Evolutionary conservation across 202 grass and related monocot genomes (phyloP).

Genomic region (Setaria viridis): DNA sequence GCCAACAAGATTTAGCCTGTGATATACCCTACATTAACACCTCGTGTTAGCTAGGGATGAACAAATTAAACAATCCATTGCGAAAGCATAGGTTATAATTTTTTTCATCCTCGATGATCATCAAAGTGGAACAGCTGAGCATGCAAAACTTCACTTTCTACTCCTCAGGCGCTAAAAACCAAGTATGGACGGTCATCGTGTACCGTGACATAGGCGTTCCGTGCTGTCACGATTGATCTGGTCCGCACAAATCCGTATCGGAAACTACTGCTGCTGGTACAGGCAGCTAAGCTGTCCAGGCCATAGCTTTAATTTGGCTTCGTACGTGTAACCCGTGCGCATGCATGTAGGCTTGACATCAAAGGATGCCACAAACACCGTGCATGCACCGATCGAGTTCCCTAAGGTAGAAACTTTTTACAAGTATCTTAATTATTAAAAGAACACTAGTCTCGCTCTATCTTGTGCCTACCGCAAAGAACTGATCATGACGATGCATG

Average conservation of each 20-base stretch:
- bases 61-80: background rate
- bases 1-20: slow-evolving; percentile 35
- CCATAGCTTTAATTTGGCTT: background rate
- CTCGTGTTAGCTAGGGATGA: slow-evolving; percentile 17
- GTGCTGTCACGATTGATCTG: background rate
- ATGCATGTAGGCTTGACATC: no score
- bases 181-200: background rate
- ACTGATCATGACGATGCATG: background rate
- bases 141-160: background rate
- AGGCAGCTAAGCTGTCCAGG: background rate
- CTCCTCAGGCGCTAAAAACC: background rate
- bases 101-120: background rate
- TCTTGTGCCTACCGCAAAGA: no score
- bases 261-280: background rate
- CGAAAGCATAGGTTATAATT: background rate
- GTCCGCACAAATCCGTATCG: background rate
- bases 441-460: no score
- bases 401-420: background rate
- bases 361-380: no score
- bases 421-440: background rate
- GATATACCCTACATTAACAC: background rate
- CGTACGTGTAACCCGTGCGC: slow-evolving; percentile 6
- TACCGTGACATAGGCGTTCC: background rate
- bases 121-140: background rate
- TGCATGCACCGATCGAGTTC: background rate